Percentiles rank a stretch among this genome's conserved stretches.
These are phyloP conservation scores for Trichoderma cornu-damae DNA, from an alignment of 2,329 filamentous ascomycete genomes.

Conservation along the genomic window DNA sequence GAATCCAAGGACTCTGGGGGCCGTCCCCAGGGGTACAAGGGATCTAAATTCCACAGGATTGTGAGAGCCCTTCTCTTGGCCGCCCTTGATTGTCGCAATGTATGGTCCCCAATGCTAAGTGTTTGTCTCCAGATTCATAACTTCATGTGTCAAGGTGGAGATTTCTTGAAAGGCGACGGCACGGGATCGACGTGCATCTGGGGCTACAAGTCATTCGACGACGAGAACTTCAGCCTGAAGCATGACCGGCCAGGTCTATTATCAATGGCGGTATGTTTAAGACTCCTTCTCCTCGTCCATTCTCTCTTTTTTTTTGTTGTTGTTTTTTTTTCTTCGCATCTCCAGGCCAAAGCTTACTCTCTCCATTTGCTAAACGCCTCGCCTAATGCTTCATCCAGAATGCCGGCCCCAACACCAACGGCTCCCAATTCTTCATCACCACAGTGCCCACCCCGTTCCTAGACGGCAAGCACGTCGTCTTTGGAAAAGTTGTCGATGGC, in stretches of 20 bases:
- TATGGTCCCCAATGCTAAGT: neutral
- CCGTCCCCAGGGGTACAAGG: slow-evolving; percentile 87
- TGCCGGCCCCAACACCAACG: slow-evolving; percentile 86
- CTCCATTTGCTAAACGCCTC: neutral
- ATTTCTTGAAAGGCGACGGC: slow-evolving; percentile 90
- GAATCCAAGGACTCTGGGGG: slow-evolving; percentile 76
- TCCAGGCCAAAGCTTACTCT: neutral
- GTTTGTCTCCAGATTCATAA: slow-evolving; percentile 68
- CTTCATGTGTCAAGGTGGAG: slow-evolving; percentile 97
- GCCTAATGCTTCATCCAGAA: slow-evolving; percentile 52
- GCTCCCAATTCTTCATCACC: slow-evolving; percentile 96
- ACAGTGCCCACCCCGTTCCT: slow-evolving; percentile 81
- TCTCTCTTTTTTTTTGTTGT: neutral
- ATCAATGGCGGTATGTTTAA: slow-evolving; percentile 76
- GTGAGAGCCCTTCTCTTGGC: slow-evolving; percentile 48
- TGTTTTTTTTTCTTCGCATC: neutral
- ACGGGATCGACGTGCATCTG: slow-evolving; percentile 87
- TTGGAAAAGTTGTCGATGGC: slow-evolving; percentile 82
- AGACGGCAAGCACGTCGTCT: slow-evolving; percentile 91
- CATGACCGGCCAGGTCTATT: slow-evolving; percentile 77
- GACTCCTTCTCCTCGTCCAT: neutral
- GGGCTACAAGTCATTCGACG: slow-evolving; percentile 74
- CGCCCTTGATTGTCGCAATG: no score
- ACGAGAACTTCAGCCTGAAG: slow-evolving; percentile 81
- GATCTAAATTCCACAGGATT: slow-evolving; percentile 88